phyloP scores from a whole-genome alignment of 805 yeast species.

The Lachancea dasiensis region DNA sequence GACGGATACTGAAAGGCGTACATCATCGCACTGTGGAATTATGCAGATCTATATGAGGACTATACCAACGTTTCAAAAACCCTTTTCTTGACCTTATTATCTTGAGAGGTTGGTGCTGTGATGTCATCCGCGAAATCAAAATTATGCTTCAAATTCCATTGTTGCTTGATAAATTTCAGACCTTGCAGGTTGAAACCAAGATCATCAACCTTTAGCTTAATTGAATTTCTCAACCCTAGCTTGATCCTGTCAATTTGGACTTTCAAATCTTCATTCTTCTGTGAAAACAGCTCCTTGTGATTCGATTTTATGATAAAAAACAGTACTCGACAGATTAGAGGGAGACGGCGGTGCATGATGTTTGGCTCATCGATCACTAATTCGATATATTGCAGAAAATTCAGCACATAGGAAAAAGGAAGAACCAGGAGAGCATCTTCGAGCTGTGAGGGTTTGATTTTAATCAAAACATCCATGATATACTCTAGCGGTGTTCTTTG shows the following conservation, averaged over 20 bases:
- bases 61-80: slow-evolving; percentile 49
- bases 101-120: slow-evolving; percentile 41
- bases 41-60: slow-evolving; percentile 1
- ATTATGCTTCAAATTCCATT: slow-evolving; percentile 75
- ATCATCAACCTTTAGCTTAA: slow-evolving; percentile 47
- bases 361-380: slow-evolving; percentile 56
- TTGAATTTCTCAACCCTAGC: slow-evolving; percentile 49
- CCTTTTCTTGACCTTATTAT: slow-evolving; percentile 59
- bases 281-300: slow-evolving; percentile 70
- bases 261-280: slow-evolving; percentile 58
- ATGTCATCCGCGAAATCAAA: slow-evolving; percentile 57
- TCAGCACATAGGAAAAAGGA: slow-evolving; percentile 78
- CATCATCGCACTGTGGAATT: background rate
- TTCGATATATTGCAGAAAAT: slow-evolving; percentile 65
- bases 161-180: slow-evolving; percentile 60
- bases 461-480: slow-evolving; percentile 62
- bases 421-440: slow-evolving; percentile 90
- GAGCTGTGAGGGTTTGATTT: slow-evolving; percentile 75
- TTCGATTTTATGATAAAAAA: slow-evolving; percentile 70
- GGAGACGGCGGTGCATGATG: slow-evolving; percentile 46
- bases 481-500: slow-evolving; percentile 68
- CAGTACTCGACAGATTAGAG: slow-evolving; percentile 66
- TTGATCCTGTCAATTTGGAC: slow-evolving; percentile 61
- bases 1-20: background rate
- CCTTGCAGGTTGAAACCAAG: slow-evolving; percentile 87